Percentiles rank a stretch among this genome's conserved stretches.
Conservation (phyloP, 768 basidiomycete genomes). For the Cytidiella melzeri region DNA sequence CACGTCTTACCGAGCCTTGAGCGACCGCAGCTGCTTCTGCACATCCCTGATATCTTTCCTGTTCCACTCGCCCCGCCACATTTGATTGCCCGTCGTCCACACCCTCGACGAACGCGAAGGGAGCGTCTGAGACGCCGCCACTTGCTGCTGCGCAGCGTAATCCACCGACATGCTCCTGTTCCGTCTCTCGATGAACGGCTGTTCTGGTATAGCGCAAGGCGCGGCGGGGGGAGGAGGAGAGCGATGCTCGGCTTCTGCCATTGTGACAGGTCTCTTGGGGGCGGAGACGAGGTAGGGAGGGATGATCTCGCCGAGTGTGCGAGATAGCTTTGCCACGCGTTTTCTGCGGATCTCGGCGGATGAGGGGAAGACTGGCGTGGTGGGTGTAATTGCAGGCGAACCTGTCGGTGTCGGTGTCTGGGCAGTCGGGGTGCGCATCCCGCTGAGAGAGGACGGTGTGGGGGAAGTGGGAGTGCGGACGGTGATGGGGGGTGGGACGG, state of each 20-base stretch:
- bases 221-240: neutral
- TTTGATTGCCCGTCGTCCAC: slow-evolving; percentile 19
- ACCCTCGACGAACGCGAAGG: slow-evolving; percentile 11
- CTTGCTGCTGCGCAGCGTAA: slow-evolving; percentile 1
- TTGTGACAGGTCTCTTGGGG: slow-evolving; percentile 1
- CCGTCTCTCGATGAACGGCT: neutral
- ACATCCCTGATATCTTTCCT: slow-evolving; percentile 32
- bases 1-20: slow-evolving; percentile 14
- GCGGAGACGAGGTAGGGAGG: slow-evolving; percentile 48
- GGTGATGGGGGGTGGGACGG: neutral
- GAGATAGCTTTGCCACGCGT: slow-evolving; percentile 52
- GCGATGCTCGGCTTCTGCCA: slow-evolving; percentile 1
- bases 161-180: slow-evolving; percentile 17
- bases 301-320: slow-evolving; percentile 54
- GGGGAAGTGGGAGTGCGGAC: neutral
- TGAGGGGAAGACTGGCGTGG: slow-evolving; percentile 23
- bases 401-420: slow-evolving; percentile 4
- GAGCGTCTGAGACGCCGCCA: neutral
- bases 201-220: neutral
- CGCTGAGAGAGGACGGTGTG: neutral
- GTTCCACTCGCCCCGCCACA: slow-evolving; percentile 39
- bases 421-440: slow-evolving; percentile 1
- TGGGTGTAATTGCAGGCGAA: slow-evolving; percentile 10
- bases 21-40: slow-evolving; percentile 30
- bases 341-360: slow-evolving; percentile 33